Evolutionary conservation across 202 grass and related monocot genomes (phyloP), one percentile per base, ranked within the genome.

Genomic region (Hordeum pubiflorum): DNA sequence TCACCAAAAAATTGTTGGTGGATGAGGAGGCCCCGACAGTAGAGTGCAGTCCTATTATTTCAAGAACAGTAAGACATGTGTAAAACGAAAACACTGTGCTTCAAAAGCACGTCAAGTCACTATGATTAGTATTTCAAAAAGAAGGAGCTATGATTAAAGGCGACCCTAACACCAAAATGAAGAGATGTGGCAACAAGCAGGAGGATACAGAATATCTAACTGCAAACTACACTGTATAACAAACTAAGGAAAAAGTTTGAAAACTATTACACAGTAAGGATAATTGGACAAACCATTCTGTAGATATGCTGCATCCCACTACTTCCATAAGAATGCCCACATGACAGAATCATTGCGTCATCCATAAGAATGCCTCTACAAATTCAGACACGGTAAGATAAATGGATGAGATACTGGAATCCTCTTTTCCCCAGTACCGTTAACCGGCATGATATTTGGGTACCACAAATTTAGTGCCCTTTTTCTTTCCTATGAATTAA

Each of bases 311-410:
- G 86, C 84, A 97, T 86, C 76, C 93, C 91, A 64, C 63, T 66
- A 82, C 72, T 89, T 84, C 91, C 93, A 7, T 85, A 97, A 54
- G 93, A 93, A 82, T 97, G 93, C 11, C 93, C 93, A 76, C 91
- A 97, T 69, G 89, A 81, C 9, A 97, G 77, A 82, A 97, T 91
- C 89, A 86, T 91, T 0, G 93, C 89, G 88, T 97, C 89, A 41
- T 89, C 89, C 89, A 97, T 97, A 46, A 97, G 91, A 82, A 79
- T n/a, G 70, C 84, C 91, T 50, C 91, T 93, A 78, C 73, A 85
- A 84, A 78, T 76, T 78, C 29, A 81, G 21, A 38, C 48, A 54
- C 7, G 17, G 26, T 15, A 74, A 39, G 3, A n/a, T 74, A 84
- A 75, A 68, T 73, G 73, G 58, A 63, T 67, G 6, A 82, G 44